These are phyloP conservation scores for Colletotrichum melonis DNA, from an alignment of 2,329 filamentous ascomycete genomes.

Conservation along the genomic window DNA sequence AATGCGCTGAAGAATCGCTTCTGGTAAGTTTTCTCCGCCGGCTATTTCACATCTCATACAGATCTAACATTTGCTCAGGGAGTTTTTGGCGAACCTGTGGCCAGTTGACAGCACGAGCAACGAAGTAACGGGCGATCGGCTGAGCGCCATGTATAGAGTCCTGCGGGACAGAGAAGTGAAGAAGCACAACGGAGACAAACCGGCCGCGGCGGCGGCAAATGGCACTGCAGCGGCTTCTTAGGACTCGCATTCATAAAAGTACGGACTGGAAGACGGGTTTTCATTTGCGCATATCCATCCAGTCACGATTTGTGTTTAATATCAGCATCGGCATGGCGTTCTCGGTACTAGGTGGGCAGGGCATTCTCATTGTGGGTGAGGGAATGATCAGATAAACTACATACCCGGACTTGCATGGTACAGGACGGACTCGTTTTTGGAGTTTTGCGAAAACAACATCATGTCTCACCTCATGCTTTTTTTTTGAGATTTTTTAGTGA, in stretches of 20 bases:
- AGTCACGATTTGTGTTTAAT: slow-evolving; percentile 27
- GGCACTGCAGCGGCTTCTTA: slow-evolving; percentile 34
- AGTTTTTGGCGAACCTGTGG: slow-evolving; percentile 58
- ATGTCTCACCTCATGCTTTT: slow-evolving; percentile 24
- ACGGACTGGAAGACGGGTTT: slow-evolving; percentile 9
- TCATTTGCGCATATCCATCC: slow-evolving; percentile 23
- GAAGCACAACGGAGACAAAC: slow-evolving; percentile 29
- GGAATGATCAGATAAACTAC: slow-evolving; percentile 38
- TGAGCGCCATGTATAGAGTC: slow-evolving; percentile 58
- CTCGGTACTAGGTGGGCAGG: slow-evolving; percentile 28
- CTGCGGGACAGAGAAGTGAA: slow-evolving; percentile 48
- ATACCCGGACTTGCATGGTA: slow-evolving; percentile 38
- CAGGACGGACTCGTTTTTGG: slow-evolving; percentile 35
- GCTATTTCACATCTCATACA: neutral
- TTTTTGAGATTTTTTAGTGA: slow-evolving; percentile 2
- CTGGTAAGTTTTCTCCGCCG: slow-evolving; percentile 28
- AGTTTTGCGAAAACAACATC: slow-evolving; percentile 35
- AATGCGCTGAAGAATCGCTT: slow-evolving; percentile 37
- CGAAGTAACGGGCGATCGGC: slow-evolving; percentile 54
- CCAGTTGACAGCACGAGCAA: slow-evolving; percentile 58
- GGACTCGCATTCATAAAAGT: slow-evolving; percentile 23
- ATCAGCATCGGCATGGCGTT: slow-evolving; percentile 38
- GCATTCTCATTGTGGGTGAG: slow-evolving; percentile 34
- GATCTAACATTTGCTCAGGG: slow-evolving; percentile 44
- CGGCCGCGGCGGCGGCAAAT: slow-evolving; percentile 28